Evolutionary conservation across 139 green algal species (phyloP), one percentile per base, ranked within the genome.

Genomic region (Spirogloea muscicola): DNA sequence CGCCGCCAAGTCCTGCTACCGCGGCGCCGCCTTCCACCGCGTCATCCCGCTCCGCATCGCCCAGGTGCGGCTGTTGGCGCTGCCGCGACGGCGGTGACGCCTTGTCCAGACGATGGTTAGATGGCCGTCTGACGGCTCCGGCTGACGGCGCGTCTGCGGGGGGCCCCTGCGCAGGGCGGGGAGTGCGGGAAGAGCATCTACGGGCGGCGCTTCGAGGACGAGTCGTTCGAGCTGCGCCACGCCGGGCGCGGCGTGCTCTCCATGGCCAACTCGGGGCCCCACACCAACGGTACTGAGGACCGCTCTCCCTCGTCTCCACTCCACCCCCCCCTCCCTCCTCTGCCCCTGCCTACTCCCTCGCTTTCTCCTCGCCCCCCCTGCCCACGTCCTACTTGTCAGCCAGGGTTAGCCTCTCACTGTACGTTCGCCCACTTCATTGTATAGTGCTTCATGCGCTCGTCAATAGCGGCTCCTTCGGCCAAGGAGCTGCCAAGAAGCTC

Each of bases 171-270:
- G 18, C 59, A 68, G 59, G 59, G 59, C 2, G 59, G 59, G 5
- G 37, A 68, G n/a, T 49, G 78, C 34, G 82, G 84, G 0, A 72
- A 83, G 58, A 74, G 49, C 69, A 86, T 86, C 6, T 86, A 84
- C 48, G 81, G 81, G 5, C 43, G 49, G 25, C 77, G 48, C 36
- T 86, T 86, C 31, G 46, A 44, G 1, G 81, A 84, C 49, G 81
- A 87, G 87, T 92, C 91, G 73, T 92, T 73, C 29, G 49, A 68
- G 41, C 48, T 82, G 46, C 75, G 13, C 51, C 68, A 81, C 68
- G 48, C 0, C 7, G 37, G 72, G 18, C 18, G 33, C 37, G 74
- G 76, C n/a, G 10, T 84, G 10, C 76, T 83, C 25, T 82, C 73
- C 59, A 86, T 87, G 82, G 82, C 82, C 29, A 87, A 87, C 63